phyloP scores from a whole-genome alignment of 805 yeast species.

The Debaryomyces hansenii region DNA sequence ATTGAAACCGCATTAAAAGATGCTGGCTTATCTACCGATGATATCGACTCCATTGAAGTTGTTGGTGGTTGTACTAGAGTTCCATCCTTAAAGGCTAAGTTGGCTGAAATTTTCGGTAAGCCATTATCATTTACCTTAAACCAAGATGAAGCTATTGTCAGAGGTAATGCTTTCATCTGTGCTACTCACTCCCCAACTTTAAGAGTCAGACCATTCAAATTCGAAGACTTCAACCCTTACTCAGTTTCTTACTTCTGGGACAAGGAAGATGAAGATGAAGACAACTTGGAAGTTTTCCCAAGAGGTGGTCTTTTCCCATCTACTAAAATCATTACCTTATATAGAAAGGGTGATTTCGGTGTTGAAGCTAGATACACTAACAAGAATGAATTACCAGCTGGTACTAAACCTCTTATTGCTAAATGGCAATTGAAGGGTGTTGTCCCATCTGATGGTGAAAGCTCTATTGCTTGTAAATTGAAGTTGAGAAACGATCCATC shows the following conservation, averaged over 20 bases:
- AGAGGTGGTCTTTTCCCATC: conserved; percentile 90
- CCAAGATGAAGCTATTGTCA: conserved; percentile 99
- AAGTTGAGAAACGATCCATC: conserved; percentile 97
- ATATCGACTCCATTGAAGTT: conserved; percentile 88
- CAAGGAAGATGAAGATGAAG: conserved; percentile 87
- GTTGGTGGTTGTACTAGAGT: conserved; percentile 99
- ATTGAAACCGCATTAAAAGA: conserved; percentile 77
- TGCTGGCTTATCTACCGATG: conserved; percentile 71
- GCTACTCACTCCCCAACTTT: conserved; percentile 99
- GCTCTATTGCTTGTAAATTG: conserved; percentile 80
- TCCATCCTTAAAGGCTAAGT: conserved; percentile 83
- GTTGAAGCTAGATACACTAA: conserved; percentile 85
- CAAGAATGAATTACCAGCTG: conserved; percentile 68
- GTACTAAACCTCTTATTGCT: conserved; percentile 67
- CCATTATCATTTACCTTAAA: conserved; percentile 90
- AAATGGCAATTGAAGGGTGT: conserved; percentile 89
- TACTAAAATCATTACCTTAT: conserved; percentile 91
- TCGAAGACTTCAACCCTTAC: conserved; percentile 90
- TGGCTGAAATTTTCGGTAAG: conserved; percentile 79
- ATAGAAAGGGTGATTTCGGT: conserved; percentile 86
- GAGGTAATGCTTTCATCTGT: conserved; percentile 98
- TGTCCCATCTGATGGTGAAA: conserved; percentile 71
- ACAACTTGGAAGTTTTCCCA: conserved; percentile 95
- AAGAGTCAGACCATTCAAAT: conserved; percentile 98
- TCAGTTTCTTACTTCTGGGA: conserved; percentile 96